Evolutionary conservation across 768 basidiomycete species (phyloP).

Genomic region (Amanita muscaria): DNA sequence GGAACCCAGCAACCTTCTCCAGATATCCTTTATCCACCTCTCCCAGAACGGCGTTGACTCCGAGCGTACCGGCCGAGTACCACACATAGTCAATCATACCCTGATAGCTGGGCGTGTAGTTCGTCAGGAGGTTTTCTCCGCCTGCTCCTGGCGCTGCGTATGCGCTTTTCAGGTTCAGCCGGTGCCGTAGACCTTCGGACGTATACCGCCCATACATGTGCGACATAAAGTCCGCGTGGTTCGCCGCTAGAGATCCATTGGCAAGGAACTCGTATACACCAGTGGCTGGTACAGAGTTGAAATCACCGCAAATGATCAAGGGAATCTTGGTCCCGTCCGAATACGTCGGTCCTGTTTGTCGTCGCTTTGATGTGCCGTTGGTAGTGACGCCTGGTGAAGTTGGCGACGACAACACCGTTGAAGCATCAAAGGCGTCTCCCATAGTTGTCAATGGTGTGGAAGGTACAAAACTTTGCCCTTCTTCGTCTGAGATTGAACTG

Average conservation of each 20-base stretch:
- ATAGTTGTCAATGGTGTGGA: neutral
- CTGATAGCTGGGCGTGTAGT: conserved; percentile 81
- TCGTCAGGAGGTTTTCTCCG: conserved; percentile 57
- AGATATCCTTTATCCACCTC: conserved; percentile 82
- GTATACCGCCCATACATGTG: conserved; percentile 92
- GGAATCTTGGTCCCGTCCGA: conserved; percentile 86
- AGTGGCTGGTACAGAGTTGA: conserved; percentile 80
- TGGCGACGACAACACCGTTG: conserved; percentile 3
- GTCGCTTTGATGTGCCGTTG: conserved; percentile 2
- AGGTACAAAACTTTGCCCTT: neutral
- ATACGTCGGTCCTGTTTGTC: conserved; percentile 58
- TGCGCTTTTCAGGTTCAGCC: conserved; percentile 75
- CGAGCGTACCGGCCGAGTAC: conserved; percentile 69
- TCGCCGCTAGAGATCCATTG: conserved; percentile 54
- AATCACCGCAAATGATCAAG: conserved; percentile 87
- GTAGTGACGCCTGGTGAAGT: conserved; percentile 1
- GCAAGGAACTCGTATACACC: conserved; percentile 90
- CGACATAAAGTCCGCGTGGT: conserved; percentile 88
- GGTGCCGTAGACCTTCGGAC: conserved; percentile 76
- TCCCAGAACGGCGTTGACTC: conserved; percentile 77
- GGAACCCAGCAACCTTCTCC: conserved; percentile 91
- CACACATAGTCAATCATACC: conserved; percentile 92
- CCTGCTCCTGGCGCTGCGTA: conserved; percentile 46
- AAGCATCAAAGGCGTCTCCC: neutral
- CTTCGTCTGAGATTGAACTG: conserved; percentile 12